Conservation (phyloP, 371 early-diverging fungal genomes). For the Mucor velutinosus region DNA sequence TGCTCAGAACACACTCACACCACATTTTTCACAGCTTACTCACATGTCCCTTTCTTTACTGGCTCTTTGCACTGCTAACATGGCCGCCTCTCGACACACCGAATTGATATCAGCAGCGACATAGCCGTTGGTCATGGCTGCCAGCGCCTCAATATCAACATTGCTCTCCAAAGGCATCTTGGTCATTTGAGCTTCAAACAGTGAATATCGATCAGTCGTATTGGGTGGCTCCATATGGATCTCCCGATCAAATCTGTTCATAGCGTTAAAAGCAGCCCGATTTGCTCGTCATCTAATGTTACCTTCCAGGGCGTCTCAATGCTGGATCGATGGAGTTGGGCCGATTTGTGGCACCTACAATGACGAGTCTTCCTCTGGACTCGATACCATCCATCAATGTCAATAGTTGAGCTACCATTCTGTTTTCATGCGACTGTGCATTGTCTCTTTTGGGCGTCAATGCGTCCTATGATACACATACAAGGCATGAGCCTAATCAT, state of each 20-base stretch:
- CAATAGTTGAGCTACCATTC: conserved; percentile 96
- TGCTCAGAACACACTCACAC: no score
- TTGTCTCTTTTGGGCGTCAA: conserved; percentile 88
- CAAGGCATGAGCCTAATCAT: neutral
- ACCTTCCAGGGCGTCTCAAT: conserved; percentile 95
- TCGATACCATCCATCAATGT: conserved; percentile 96
- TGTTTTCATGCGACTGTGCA: conserved; percentile 77
- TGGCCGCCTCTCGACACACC: conserved; percentile 88
- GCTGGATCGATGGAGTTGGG: conserved; percentile 99
- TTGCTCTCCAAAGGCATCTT: conserved; percentile 57
- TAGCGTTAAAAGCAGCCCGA: no score
- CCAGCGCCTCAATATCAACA: conserved; percentile 64
- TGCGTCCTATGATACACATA: conserved; percentile 73
- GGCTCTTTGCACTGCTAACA: conserved; percentile 59
- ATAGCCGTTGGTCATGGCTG: conserved; percentile 91
- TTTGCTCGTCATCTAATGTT: conserved; percentile 57
- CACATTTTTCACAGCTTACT: neutral
- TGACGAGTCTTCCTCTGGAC: conserved; percentile 70
- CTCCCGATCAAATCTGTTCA: conserved; percentile 89
- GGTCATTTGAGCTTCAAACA: conserved; percentile 61
- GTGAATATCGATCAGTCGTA: conserved; percentile 57
- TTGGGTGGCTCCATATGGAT: conserved; percentile 84
- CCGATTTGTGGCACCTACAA: conserved; percentile 98
- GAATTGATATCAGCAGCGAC: conserved; percentile 97
- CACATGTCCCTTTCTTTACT: conserved; percentile 11